Percentiles rank a stretch among this genome's conserved stretches.
These are phyloP conservation scores for Aspergillus amoenus DNA, from an alignment of 2,329 filamentous ascomycete genomes.

Conservation along the genomic window DNA sequence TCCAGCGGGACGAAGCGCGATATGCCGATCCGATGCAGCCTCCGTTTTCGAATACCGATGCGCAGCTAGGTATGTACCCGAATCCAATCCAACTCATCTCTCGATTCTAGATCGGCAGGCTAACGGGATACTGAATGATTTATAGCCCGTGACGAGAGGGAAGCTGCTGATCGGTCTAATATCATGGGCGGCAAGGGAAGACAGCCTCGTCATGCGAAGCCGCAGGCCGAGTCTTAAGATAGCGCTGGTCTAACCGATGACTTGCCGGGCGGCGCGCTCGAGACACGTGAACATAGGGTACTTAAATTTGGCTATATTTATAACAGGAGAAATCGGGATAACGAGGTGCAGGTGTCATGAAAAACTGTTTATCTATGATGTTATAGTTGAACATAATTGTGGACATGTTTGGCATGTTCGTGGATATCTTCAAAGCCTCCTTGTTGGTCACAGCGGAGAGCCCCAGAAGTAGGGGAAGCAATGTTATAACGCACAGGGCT, in stretches of 20 bases:
- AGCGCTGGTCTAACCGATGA: conserved; percentile 26
- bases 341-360: not conserved
- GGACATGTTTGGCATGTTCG: not conserved
- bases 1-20: conserved; percentile 23
- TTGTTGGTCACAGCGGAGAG: not conserved
- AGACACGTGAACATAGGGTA: not conserved
- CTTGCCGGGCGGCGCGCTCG: conserved; percentile 15
- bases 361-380: not conserved
- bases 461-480: not conserved
- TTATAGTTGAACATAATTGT: not conserved
- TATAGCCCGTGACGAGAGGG: conserved; percentile 22
- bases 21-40: conserved; percentile 31
- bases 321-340: not conserved
- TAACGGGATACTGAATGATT: not conserved
- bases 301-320: not conserved
- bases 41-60: conserved; percentile 24
- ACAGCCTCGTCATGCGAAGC: conserved; percentile 25
- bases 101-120: not conserved
- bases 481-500: no score
- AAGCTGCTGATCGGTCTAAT: conserved; percentile 24
- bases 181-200: conserved; percentile 20
- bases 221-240: conserved; percentile 20
- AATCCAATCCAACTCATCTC: not conserved
- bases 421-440: not conserved
- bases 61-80: conserved; percentile 28